Percentiles rank a stretch among this genome's conserved stretches.
These are phyloP conservation scores for Aegilops sharonensis DNA, from an alignment of 176 grass and related monocot genomes.

Conservation along the genomic window DNA sequence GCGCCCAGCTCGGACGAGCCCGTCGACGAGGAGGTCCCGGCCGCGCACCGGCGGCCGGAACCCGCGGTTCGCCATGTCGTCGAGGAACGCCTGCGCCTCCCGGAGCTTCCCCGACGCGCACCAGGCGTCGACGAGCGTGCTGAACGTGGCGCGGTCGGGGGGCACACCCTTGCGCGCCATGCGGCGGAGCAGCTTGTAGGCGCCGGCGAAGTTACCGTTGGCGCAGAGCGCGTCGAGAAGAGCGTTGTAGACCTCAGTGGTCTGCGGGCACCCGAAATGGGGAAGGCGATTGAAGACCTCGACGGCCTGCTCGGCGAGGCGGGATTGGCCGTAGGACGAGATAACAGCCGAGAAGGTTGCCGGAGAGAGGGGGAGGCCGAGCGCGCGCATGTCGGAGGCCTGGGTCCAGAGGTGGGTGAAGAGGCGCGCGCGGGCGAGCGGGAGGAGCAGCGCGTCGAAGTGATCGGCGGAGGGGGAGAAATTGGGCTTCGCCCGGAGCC, in stretches of 20 bases:
- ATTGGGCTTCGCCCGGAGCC: conserved; percentile 55
- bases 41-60: conserved; percentile 80
- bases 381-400: conserved; percentile 66
- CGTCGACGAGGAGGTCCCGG: conserved; percentile 79
- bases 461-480: conserved; percentile 69
- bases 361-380: conserved; percentile 59
- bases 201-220: conserved; percentile 69
- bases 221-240: conserved; percentile 85
- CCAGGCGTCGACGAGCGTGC: conserved; percentile 90
- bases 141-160: conserved; percentile 77
- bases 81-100: conserved; percentile 88
- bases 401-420: conserved; percentile 82
- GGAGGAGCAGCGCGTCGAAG: conserved; percentile 81
- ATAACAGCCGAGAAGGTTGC: conserved; percentile 77
- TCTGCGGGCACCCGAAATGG: conserved; percentile 79
- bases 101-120: conserved; percentile 82
- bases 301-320: conserved; percentile 68
- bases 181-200: conserved; percentile 87
- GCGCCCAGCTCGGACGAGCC: conserved; percentile 74
- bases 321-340: conserved; percentile 70
- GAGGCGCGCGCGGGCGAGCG: conserved; percentile 64
- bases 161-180: conserved; percentile 73
- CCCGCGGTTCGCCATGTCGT: conserved; percentile 78
- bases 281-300: conserved; percentile 92
- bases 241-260: conserved; percentile 77